These are phyloP conservation scores for Arthrobotrys megalospora DNA, from an alignment of 2,329 filamentous ascomycete species.

Conservation along the genomic window DNA sequence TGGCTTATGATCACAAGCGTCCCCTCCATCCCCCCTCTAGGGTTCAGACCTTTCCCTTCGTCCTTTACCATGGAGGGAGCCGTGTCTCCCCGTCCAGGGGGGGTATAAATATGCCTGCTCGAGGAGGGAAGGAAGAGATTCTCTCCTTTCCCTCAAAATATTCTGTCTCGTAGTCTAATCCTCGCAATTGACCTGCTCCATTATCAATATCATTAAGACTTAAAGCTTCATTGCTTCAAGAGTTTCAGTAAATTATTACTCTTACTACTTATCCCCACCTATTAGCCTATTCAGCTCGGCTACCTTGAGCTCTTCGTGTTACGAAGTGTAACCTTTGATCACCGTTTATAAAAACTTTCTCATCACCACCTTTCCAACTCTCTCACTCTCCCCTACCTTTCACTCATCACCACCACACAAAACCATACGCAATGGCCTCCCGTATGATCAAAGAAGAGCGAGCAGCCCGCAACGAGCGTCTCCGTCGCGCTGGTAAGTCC, in stretches of 20 bases:
- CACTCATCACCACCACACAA: constrained; percentile 4
- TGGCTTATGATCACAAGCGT: constrained; percentile 48
- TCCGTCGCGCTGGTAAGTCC: constrained; percentile 64
- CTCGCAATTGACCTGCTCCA: constrained; percentile 36
- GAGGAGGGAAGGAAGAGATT: constrained; percentile 48
- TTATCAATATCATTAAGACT: not conserved
- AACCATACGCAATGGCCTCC: constrained; percentile 63
- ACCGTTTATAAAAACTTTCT: constrained; percentile 46
- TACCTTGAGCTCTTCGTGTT: constrained; percentile 40
- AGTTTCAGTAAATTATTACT: constrained; percentile 20
- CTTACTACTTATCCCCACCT: constrained; percentile 20
- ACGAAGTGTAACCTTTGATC: constrained; percentile 55
- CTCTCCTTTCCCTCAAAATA: constrained; percentile 56
- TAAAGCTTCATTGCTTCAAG: constrained; percentile 27
- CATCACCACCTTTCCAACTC: constrained; percentile 22
- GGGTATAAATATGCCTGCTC: constrained; percentile 59
- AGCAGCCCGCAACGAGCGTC: constrained; percentile 64
- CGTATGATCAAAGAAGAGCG: constrained; percentile 65
- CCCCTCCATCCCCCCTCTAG: constrained; percentile 46
- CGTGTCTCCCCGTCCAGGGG: constrained; percentile 20
- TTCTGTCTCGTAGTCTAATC: constrained; percentile 34
- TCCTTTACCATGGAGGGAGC: constrained; percentile 20
- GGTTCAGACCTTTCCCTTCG: constrained; percentile 57
- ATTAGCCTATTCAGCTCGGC: constrained; percentile 5
- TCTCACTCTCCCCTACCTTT: not conserved